Percentiles rank a stretch among this genome's conserved stretches.
Conservation (phyloP, 2,329 filamentous ascomycete genomes). For the Zymoseptoria ardabiliae region DNA sequence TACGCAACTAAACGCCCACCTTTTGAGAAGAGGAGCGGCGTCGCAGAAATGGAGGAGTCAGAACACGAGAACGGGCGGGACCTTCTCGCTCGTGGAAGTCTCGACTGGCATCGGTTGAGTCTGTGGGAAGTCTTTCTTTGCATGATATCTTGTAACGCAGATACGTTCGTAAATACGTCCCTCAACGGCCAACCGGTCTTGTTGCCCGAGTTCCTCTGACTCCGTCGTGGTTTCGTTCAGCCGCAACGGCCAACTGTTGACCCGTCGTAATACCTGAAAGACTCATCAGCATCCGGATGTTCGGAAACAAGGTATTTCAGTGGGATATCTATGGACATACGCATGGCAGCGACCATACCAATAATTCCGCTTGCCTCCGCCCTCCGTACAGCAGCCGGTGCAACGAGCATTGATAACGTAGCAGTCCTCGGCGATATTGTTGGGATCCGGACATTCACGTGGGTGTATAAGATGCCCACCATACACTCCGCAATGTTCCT, state of each 20-base stretch:
- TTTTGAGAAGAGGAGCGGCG: neutral
- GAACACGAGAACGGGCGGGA: neutral
- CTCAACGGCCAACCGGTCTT: neutral
- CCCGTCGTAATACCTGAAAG: neutral
- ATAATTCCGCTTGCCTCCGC: too few relatives aligned
- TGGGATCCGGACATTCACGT: too few relatives aligned
- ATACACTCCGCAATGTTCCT: too few relatives aligned
- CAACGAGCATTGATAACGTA: too few relatives aligned
- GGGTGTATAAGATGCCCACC: too few relatives aligned
- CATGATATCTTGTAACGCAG: neutral
- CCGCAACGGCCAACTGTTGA: neutral
- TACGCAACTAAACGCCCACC: neutral
- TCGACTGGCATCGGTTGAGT: neutral
- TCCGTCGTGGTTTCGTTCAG: neutral
- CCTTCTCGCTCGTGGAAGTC: neutral
- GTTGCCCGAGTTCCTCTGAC: neutral
- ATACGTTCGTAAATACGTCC: neutral
- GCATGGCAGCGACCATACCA: too few relatives aligned
- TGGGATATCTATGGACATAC: neutral
- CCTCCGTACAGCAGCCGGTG: too few relatives aligned
- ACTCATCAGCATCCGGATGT: neutral
- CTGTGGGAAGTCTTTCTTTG: neutral
- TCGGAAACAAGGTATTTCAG: neutral
- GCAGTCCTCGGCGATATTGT: too few relatives aligned
- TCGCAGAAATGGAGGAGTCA: neutral